Percentiles rank a stretch among this genome's conserved stretches.
Evolutionary conservation across 345 rosid genomes (phyloP).

Genomic region (Citrus mangshanensis): DNA sequence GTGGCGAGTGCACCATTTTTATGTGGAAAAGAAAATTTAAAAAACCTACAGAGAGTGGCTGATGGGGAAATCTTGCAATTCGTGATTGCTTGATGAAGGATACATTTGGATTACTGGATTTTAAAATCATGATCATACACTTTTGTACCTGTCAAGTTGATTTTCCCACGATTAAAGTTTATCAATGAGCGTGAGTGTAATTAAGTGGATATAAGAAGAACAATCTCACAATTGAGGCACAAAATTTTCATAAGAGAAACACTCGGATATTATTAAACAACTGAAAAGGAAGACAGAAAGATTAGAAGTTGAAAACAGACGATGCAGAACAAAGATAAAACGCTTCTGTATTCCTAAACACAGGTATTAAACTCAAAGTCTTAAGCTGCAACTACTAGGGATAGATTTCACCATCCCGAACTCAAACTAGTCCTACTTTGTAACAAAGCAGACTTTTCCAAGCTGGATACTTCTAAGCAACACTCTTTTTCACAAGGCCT

Average conservation of each 20-base stretch:
- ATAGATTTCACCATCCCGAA: not conserved
- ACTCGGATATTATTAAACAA: not conserved
- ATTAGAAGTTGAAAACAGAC: not conserved
- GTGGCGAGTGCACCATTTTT: not conserved
- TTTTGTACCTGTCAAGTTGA: not conserved
- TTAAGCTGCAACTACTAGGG: not conserved
- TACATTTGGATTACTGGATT: not conserved
- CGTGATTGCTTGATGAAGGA: not conserved
- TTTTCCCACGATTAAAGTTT: not conserved
- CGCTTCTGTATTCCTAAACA: too few relatives aligned
- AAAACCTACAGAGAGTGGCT: constrained; percentile 30
- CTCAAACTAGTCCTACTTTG: not conserved
- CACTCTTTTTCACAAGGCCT: constrained; percentile 65
- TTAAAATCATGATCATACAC: not conserved
- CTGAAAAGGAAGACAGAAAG: not conserved
- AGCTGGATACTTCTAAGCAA: constrained; percentile 7
- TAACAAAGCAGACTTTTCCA: not conserved
- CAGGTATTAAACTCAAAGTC: not conserved
- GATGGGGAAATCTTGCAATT: constrained; percentile 23
- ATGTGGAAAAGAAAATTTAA: constrained; percentile 29
- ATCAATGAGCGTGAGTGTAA: not conserved
- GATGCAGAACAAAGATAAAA: not conserved
- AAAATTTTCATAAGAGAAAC: not conserved
- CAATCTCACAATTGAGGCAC: not conserved
- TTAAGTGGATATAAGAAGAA: too few relatives aligned